These are phyloP conservation scores for Primulina tabacum DNA, from an alignment of 257 asterid genomes.

Conservation along the genomic window DNA sequence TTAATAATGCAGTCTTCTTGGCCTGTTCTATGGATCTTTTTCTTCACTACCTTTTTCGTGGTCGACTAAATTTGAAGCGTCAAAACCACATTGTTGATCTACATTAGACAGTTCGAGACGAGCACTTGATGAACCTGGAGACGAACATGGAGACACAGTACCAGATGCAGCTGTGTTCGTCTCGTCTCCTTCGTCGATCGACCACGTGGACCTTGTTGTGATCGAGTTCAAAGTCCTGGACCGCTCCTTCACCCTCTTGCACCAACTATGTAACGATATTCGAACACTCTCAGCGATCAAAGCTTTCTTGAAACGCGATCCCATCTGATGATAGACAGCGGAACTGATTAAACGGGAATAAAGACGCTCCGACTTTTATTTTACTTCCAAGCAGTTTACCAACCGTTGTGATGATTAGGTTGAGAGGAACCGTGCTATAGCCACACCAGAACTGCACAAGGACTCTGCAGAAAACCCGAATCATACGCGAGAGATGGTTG, in stretches of 20 bases:
- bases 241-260: conserved; percentile 75
- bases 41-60: conserved; percentile 1
- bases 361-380: not conserved
- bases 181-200: conserved; percentile 73
- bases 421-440: conserved; percentile 75
- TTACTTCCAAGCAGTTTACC: no score
- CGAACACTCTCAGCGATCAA: conserved; percentile 82
- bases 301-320: conserved; percentile 78
- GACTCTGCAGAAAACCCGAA: conserved; percentile 43
- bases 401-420: conserved; percentile 51
- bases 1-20: no score
- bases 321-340: conserved; percentile 47
- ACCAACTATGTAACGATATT: conserved; percentile 86
- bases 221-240: conserved; percentile 56
- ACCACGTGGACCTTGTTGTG: conserved; percentile 71
- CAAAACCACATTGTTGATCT: conserved; percentile 18
- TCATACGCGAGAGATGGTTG: no score
- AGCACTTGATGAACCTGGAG: conserved; percentile 39
- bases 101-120: conserved; percentile 28
- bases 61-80: conserved; percentile 21
- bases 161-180: conserved; percentile 57
- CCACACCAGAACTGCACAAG: conserved; percentile 92
- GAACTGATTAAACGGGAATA: not conserved
- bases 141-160: conserved; percentile 64
- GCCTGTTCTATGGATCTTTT: no score